Evolutionary conservation across 2,329 filamentous ascomycete species (phyloP), one percentile per base, ranked within the genome.

Genomic region (Albophoma yamanashiensis): DNA sequence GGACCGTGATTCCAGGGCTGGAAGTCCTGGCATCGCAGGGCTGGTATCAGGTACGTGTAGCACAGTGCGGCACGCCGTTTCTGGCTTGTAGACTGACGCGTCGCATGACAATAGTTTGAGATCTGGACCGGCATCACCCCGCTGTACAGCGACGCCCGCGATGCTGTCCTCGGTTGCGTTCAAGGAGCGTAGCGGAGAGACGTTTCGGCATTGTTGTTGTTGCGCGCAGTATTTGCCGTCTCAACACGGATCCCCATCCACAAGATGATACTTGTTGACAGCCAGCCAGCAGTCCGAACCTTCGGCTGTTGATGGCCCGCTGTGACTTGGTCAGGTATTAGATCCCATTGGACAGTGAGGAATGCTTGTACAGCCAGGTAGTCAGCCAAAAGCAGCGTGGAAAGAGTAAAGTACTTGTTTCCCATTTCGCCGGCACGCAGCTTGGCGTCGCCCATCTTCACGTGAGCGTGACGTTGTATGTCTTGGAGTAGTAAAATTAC

Each of bases 1-100:
- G 94, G 94, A 82, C 77, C 60, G 91, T 89, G 2, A 88, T 97
- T 63, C 87, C 91, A 9, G 94, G 94, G 0, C 75, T 97, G 45
- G 94, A 99, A 73, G 92, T 94, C 38, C 79, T 99, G 59, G 86
- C 92, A 62, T 91, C 89, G 6, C 94, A 99, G 74, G 94, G 85
- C n/a, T 87, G 83, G 78, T 89, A 92, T 76, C 93, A 96, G 81
- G 87, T 90, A 79, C 69, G 82, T 77, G 40, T 20, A 56, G 36
- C 27, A 4, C 17, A 58, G 25, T 56, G 20, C 55, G 15, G 38
- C 34, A 34, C 45, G 50, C 20, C 12, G 14, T 15, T 38, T 8
- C 14, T 8, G 4, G 4, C 14, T 34, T 22, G 25, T n/a, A 53
- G 31, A 57, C 42, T 59, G 61, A 53, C 67, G 69, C 66, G 70